Base-by-base conservation (phyloP, 2,329 filamentous ascomycete species). In the Aspergillus pseudotamarii region DNA sequence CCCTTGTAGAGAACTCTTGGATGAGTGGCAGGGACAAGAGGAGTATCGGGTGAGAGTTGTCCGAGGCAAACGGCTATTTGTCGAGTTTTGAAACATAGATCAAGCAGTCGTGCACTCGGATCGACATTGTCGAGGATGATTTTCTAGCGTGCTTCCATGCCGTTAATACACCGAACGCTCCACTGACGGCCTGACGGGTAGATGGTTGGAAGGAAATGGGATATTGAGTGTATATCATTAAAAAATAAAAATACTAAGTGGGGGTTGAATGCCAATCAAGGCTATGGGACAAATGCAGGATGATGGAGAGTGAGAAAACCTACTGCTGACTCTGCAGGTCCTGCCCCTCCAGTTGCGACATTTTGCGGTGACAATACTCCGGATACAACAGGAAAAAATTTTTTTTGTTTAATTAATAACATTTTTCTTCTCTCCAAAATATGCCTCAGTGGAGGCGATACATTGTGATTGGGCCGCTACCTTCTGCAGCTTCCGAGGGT, bases 91-190 rank as follows among this genome's bases (percentile, higher is more conserved):
- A 46, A 34, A 58, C 30, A 36, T 8, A 14, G 28, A 48, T 58
- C 36, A 57, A 50, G 55, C 14, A 53, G 53, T 51, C 38, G 23
- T 61, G 19, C n/a, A 21, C 16, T 51, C 8, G n/a, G 28, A 32
- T n/a, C 12, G 16, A 38, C 34, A 26, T 28, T 32, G 38, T 64
- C 58, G 57, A 63, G 61, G 38, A 48, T 50, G 53, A 56, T 67
- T 67, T 69, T 69, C 66, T 69, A 69, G 67, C 64, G 67, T 57
- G 63, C 66, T 69, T 66, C 66, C 26, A 69, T 64, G 66, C 59
- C 59, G 59, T 58, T 60, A 54, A 55, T 45, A 62, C 61, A 60
- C 62, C 55, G 62, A 59, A 41, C 41, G 36, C 50, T 58, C 60
- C 60, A 66, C 66, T 21, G 32, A 43, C 43, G 30, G 38, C 41